Evolutionary conservation across 208 protist species (phyloP).

Genomic region (Acanthamoeba rhysodes): DNA sequence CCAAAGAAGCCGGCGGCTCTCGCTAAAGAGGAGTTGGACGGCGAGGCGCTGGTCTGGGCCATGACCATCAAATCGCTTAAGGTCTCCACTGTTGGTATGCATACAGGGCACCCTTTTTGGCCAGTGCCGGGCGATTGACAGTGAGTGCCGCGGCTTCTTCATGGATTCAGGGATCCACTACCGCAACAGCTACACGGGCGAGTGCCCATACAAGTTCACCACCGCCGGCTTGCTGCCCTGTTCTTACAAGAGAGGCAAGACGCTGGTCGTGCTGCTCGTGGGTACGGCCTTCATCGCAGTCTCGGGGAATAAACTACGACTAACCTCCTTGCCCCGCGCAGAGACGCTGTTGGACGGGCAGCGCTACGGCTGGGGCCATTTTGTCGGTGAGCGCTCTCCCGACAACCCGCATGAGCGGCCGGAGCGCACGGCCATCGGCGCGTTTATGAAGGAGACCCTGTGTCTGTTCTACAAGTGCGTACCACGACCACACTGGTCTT

Average conservation of each 20-base stretch:
- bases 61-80: not conserved
- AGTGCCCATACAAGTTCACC: constrained; percentile 1
- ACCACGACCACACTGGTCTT: not conserved
- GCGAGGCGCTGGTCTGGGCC: not conserved
- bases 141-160: not conserved
- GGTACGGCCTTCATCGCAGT: not conserved
- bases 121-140: not conserved
- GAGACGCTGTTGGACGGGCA: not conserved
- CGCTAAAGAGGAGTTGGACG: not conserved
- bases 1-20: too few relatives aligned
- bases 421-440: not conserved
- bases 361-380: not conserved
- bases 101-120: not conserved
- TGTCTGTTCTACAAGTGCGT: not conserved
- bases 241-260: not conserved
- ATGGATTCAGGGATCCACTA: not conserved
- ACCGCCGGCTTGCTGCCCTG: not conserved
- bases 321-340: not conserved
- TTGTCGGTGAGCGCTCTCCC: not conserved
- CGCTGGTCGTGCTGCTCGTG: not conserved
- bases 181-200: not conserved
- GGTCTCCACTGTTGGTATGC: not conserved
- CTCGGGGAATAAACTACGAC: not conserved
- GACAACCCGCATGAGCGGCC: not conserved
- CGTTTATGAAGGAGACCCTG: not conserved